Base-by-base conservation (phyloP, 1,284 basidiomycete species). In the Cutaneotrichosporon sp. region DNA sequence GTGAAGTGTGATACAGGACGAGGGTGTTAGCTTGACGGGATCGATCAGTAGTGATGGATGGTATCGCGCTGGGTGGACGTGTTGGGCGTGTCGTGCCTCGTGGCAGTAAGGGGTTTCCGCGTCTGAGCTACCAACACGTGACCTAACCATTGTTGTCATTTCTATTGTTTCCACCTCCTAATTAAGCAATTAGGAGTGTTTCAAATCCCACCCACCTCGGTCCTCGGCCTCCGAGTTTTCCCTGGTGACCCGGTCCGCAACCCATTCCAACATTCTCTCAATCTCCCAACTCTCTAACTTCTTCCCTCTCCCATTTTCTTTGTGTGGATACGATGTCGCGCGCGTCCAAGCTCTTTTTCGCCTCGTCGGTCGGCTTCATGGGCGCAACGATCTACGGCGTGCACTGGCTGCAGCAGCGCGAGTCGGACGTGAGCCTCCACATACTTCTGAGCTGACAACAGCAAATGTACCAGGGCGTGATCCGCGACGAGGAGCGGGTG, bases 401-500 rank as follows among this genome's bases (percentile, higher is more conserved):
- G 7, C 96, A 98, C 77, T 90, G 85, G 73, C 86, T 96, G 67
- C 96, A 99, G 80, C 83, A 86, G 51, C 85, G 87, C 72, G 95
- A 99, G 78, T 88, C 89, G 62, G 87, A 93, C 73, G 95, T 94
- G 58, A 70, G 82, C 73, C 1, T 16, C n/a, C 21, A 26, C 14
- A 32, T 26, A 9, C 26, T 18, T 18, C 46, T 55, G 36, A 18
- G 52, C 52, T 64, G n/a, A 64, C 55, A 14, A 2, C 65, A 92
- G 93, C 88, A 84, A 21, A 97, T 97, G 93, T 96, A 90, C 76
- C 85, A 89, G 75, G 93, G 93, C 34, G 92, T 97, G 0, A 72
- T 97, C 49, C 86, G 88, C 56, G 93, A 97, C 76, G 92, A 96
- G 71, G 90, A 88, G 69, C 87, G 93, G 34, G 60, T 79, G 14